Base-by-base conservation (phyloP, 2,329 filamentous ascomycete species). In the Dendryphion nanum region DNA sequence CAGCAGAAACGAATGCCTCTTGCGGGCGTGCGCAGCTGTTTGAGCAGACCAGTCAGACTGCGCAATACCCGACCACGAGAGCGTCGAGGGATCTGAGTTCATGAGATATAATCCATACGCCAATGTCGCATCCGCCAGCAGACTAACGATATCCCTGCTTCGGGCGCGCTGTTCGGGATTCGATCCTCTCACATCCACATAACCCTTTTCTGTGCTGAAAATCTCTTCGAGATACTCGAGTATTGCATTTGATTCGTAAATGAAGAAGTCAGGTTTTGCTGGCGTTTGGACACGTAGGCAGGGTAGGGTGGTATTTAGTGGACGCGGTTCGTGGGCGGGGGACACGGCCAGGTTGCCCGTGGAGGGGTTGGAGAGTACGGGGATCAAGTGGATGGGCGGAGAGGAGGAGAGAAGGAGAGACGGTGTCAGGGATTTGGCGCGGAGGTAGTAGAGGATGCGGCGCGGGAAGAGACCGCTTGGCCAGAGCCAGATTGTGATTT, bases 401-500 rank as follows among this genome's bases (percentile, higher is more conserved):
- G 33, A 5, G 19, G 19, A 2, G 23, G 23, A 8, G 23, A 3
- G 2, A 14, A 54, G 41, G 10, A n/a, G 17, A 31, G 43, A 38
- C 18, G 37, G 34, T 6, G 41, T 38, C 24, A 54, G 38, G 14
- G 19, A 8, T 30, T 54, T 51, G 16, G 47, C 41, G 38, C 30
- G 42, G 17, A 54, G 31, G 28, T 48, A 53, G 41, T 50, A 53
- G 24, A 51, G 18, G 8, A 55, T 18, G 21, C 50, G 50, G 10
- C 48, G 48, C 4, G 51, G 50, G 33, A 45, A 55, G 20, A 53
- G 41, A 23, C 51, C 50, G 3, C 39, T 43, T 2, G 50, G 45
- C 51, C 51, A 55, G 35, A 55, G 16, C 45, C 44, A 53, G 21
- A 55, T 21, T 10, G 50, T 55, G 14, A 36, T 51, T 38, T 35